These are phyloP conservation scores for Chara braunii DNA, from an alignment of 139 green algal species.

Conservation along the genomic window DNA sequence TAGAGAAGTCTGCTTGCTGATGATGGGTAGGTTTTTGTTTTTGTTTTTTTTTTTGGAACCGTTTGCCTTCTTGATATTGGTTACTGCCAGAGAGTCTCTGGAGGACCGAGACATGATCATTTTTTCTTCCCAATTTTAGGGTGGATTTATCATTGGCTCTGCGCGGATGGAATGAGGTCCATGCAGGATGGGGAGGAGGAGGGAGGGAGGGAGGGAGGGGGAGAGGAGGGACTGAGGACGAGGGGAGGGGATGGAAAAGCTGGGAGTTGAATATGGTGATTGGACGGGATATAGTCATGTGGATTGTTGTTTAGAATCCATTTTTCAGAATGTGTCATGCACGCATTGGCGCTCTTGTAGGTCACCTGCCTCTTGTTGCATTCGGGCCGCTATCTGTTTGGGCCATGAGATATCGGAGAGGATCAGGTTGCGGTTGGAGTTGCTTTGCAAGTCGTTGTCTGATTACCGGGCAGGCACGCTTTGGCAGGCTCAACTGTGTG, in stretches of 20 bases:
- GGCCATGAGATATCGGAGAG: too few relatives aligned
- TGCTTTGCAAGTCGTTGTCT: too few relatives aligned
- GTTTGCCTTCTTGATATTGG: neutral
- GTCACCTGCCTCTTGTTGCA: neutral
- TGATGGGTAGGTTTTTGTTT: neutral
- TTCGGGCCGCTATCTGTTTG: neutral
- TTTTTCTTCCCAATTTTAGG: neutral
- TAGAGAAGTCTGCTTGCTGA: neutral
- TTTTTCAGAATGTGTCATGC: neutral
- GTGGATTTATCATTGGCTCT: neutral
- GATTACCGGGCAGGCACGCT: too few relatives aligned
- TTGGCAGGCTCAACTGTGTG: too few relatives aligned
- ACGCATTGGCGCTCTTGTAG: neutral
- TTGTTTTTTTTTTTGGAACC: neutral
- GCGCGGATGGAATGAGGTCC: neutral
- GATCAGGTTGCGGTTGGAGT: too few relatives aligned
- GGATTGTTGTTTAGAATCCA: neutral
- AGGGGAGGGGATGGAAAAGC: neutral
- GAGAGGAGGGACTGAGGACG: neutral
- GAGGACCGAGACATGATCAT: neutral
- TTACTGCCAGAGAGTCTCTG: neutral
- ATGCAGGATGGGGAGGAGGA: neutral
- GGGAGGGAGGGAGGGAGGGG: neutral
- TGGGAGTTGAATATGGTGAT: neutral
- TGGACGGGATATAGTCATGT: neutral